Evolutionary conservation across 2,329 filamentous ascomycete species (phyloP).

Genomic region (Aureobasidium sp.): DNA sequence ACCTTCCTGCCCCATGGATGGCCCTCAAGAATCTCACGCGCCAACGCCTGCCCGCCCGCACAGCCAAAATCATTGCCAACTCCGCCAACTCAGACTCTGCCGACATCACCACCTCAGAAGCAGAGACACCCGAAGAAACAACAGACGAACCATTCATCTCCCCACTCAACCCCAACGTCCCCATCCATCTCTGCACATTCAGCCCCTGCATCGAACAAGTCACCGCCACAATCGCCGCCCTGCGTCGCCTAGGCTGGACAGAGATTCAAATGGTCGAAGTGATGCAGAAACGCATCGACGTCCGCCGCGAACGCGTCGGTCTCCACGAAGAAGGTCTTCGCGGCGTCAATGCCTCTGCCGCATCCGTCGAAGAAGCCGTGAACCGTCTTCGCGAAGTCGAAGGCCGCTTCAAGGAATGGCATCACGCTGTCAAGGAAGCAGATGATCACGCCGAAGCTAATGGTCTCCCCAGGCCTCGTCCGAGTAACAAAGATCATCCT

Average conservation of each 20-base stretch:
- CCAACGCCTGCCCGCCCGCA: conserved; percentile 18
- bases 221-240: conserved; percentile 70
- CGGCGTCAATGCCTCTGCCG: conserved; percentile 62
- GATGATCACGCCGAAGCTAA: conserved; percentile 28
- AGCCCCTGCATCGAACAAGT: conserved; percentile 97
- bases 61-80: conserved; percentile 10
- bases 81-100: conserved; percentile 7
- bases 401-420: conserved; percentile 58
- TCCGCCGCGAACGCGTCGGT: conserved; percentile 74
- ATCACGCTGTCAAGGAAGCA: conserved; percentile 37
- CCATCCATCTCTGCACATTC: conserved; percentile 83
- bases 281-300: conserved; percentile 68
- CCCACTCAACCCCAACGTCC: conserved; percentile 62
- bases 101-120: background rate
- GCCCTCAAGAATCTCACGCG: conserved; percentile 70
- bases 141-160: conserved; percentile 29
- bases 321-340: conserved; percentile 59
- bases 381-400: conserved; percentile 67
- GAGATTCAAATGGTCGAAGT: conserved; percentile 93
- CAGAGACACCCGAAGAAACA: background rate
- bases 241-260: conserved; percentile 79
- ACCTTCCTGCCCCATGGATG: conserved; percentile 74
- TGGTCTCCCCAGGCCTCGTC: conserved; percentile 22
- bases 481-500: conserved; percentile 23
- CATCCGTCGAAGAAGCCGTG: conserved; percentile 73